phyloP scores from a whole-genome alignment of 345 rosid species.

The Ceriops decandra region DNA sequence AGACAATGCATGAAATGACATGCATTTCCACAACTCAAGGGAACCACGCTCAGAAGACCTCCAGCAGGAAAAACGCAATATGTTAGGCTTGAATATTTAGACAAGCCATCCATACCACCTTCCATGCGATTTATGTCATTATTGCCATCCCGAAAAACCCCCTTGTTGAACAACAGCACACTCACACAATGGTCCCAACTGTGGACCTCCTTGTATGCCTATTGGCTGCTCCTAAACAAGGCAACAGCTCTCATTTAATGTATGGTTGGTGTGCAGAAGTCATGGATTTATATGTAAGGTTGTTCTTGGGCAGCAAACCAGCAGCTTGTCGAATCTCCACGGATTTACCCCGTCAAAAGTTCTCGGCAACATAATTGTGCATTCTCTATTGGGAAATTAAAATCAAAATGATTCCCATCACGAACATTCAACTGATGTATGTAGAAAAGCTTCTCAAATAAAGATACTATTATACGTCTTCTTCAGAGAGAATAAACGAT shows the following conservation, averaged over 20 bases:
- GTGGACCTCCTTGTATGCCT: conserved; percentile 73
- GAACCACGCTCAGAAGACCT: conserved; percentile 10
- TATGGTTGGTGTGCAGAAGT: conserved; percentile 50
- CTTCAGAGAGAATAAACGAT: not conserved
- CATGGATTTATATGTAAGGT: conserved; percentile 68
- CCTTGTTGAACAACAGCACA: conserved; percentile 61
- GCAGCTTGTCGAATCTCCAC: conserved; percentile 94
- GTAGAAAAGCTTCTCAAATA: no score
- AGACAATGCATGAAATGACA: conserved; percentile 18
- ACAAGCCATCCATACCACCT: no score
- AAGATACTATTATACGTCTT: no score
- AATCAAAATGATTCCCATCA: not conserved
- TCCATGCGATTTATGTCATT: no score
- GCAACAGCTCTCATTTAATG: conserved; percentile 73
- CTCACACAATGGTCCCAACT: conserved; percentile 61
- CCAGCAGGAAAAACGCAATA: conserved; percentile 4
- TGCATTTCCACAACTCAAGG: conserved; percentile 12
- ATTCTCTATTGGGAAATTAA: no score
- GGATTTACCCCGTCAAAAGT: conserved; percentile 54
- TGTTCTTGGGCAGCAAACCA: conserved; percentile 85
- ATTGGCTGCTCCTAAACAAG: conserved; percentile 82
- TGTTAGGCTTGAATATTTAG: conserved; percentile 40
- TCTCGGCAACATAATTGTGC: not conserved
- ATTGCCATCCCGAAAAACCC: conserved; percentile 66
- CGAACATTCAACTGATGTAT: no score